phyloP scores from a whole-genome alignment of 1,284 basidiomycete genomes.

The Volvariella surrecta region DNA sequence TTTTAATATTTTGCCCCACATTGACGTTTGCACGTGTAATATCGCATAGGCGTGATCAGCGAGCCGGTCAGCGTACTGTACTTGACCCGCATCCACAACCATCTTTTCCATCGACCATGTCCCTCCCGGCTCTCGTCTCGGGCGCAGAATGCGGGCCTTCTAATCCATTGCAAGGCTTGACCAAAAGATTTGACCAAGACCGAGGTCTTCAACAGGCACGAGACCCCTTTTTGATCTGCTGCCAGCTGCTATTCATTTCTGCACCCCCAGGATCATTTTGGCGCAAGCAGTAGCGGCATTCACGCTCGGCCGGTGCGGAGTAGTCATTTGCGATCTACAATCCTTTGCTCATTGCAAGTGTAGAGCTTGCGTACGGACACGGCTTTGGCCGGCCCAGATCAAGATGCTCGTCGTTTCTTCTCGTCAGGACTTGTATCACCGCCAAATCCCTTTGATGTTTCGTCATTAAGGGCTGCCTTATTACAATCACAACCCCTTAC shows the following conservation, averaged over 20 bases:
- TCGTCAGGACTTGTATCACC: conserved; percentile 14
- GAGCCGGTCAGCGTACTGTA: neutral
- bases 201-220: conserved; percentile 69
- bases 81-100: neutral
- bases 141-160: conserved; percentile 75
- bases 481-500: conserved; percentile 26
- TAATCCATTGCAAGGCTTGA: conserved; percentile 71
- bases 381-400: conserved; percentile 24
- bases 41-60: neutral
- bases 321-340: neutral
- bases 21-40: conserved; percentile 1
- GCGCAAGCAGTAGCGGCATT: conserved; percentile 22
- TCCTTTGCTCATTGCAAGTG: neutral
- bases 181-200: conserved; percentile 72
- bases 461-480: conserved; percentile 45
- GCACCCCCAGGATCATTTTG: conserved; percentile 53
- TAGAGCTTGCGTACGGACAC: too few relatives aligned
- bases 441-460: conserved; percentile 43
- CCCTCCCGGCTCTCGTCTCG: conserved; percentile 65
- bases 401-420: conserved; percentile 69
- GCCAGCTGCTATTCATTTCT: conserved; percentile 7
- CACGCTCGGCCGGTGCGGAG: neutral
- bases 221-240: neutral
- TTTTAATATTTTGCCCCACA: conserved; percentile 9
- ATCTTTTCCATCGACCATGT: conserved; percentile 37